Evolutionary conservation across 2,329 filamentous ascomycete species (phyloP).

Genomic region (Diaporthe vexans): DNA sequence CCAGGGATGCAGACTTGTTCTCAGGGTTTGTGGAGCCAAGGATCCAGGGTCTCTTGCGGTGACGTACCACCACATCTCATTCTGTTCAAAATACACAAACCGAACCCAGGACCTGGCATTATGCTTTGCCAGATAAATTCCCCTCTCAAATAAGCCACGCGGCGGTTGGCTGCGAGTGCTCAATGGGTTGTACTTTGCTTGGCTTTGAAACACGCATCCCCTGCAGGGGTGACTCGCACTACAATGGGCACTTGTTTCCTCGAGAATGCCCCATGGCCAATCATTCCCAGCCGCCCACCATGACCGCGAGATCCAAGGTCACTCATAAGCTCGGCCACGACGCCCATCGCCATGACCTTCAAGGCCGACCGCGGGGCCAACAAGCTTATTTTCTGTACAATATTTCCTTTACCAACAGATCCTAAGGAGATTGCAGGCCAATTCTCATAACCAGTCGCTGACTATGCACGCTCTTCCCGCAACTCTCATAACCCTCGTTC

Average conservation of each 20-base stretch:
- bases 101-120: too few species aligned
- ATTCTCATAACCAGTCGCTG: slow-evolving; percentile 33
- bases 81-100: neutral
- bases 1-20: neutral
- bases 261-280: slow-evolving; percentile 14
- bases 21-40: neutral
- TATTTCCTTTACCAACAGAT: neutral
- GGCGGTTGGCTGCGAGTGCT: slow-evolving; percentile 1
- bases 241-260: slow-evolving; percentile 4
- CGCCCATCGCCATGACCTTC: slow-evolving; percentile 3
- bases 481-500: slow-evolving; percentile 13
- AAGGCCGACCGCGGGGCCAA: neutral
- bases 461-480: slow-evolving; percentile 34
- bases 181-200: neutral
- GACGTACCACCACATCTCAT: neutral
- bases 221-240: slow-evolving; percentile 17
- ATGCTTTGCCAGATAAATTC: neutral
- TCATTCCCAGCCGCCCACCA: slow-evolving; percentile 10
- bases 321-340: slow-evolving; percentile 27
- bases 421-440: slow-evolving; percentile 36
- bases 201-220: slow-evolving; percentile 17
- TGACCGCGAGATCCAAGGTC: neutral
- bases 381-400: slow-evolving; percentile 5
- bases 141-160: neutral
- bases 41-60: neutral